phyloP scores from a whole-genome alignment of 1,284 basidiomycete genomes.

The Marasmius fiardii region DNA sequence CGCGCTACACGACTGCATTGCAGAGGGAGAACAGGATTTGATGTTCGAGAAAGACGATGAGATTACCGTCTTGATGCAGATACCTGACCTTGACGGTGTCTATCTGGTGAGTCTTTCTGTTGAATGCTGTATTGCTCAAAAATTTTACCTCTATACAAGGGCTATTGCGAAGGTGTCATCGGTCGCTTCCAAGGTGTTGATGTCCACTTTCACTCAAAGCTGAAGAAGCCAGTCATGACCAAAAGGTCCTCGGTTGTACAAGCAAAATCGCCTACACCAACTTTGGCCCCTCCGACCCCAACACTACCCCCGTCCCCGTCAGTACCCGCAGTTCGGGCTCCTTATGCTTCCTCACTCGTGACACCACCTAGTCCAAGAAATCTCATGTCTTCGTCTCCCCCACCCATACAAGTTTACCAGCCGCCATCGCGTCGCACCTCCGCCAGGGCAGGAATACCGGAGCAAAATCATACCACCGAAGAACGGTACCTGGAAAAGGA shows the following conservation, averaged over 20 bases:
- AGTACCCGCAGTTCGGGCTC: background rate
- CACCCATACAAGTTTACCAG: slow-evolving; percentile 1
- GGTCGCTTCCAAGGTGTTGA: slow-evolving; percentile 72
- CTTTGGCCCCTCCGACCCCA: slow-evolving; percentile 5
- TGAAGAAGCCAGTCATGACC: slow-evolving; percentile 79
- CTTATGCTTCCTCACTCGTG: background rate
- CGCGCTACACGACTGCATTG: slow-evolving; percentile 73
- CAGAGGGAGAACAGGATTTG: slow-evolving; percentile 73
- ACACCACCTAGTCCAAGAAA: background rate
- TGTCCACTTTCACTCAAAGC: slow-evolving; percentile 71
- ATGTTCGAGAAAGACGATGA: slow-evolving; percentile 91
- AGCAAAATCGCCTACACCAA: slow-evolving; percentile 20
- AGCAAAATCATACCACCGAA: background rate
- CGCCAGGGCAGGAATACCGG: background rate
- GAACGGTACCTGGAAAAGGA: background rate
- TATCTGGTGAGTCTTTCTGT: slow-evolving; percentile 52
- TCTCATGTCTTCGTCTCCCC: background rate
- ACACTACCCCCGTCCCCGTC: slow-evolving; percentile 1
- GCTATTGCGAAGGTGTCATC: slow-evolving; percentile 89
- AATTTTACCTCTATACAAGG: slow-evolving; percentile 34
- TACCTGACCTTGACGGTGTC: slow-evolving; percentile 48
- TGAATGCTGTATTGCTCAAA: background rate
- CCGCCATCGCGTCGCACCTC: background rate
- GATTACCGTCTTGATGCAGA: slow-evolving; percentile 77
- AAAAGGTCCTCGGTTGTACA: slow-evolving; percentile 41